These are phyloP conservation scores for Borovskyia barvae DNA, from an alignment of 208 protist species.

Conservation along the genomic window DNA sequence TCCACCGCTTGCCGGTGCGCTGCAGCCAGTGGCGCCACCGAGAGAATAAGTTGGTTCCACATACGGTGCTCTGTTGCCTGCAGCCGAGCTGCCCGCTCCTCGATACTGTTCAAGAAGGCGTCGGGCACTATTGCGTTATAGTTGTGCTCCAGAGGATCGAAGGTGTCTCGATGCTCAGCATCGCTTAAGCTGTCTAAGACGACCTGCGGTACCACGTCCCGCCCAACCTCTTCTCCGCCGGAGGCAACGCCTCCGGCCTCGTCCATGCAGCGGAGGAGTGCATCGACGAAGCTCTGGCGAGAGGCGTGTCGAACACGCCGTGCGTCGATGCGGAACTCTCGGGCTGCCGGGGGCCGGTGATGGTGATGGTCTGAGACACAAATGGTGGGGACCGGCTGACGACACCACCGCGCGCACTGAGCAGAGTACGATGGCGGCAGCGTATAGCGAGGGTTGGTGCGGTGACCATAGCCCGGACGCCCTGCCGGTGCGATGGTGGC, in stretches of 20 bases:
- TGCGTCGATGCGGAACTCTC: slow-evolving; percentile 1
- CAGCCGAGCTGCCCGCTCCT: slow-evolving; percentile 15
- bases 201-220: slow-evolving; percentile 3
- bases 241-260: too few relatives aligned
- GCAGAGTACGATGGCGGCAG: slow-evolving; percentile 19
- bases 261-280: slow-evolving; percentile 8
- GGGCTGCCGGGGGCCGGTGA: background rate
- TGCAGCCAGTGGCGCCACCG: slow-evolving; percentile 19
- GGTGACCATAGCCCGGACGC: slow-evolving; percentile 1
- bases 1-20: background rate
- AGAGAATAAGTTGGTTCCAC: slow-evolving; percentile 19
- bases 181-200: slow-evolving; percentile 12
- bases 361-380: background rate
- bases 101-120: slow-evolving; percentile 19
- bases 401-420: background rate
- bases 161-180: background rate
- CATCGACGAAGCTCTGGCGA: slow-evolving; percentile 6
- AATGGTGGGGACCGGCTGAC: slow-evolving; percentile 5
- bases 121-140: slow-evolving; percentile 21
- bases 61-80: slow-evolving; percentile 30
- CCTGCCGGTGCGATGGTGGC: background rate
- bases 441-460: slow-evolving; percentile 24
- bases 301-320: background rate
- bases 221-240: background rate
- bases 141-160: slow-evolving; percentile 15